Percentiles rank a stretch among this genome's conserved stretches.
Conservation (phyloP, 2,329 filamentous ascomycete genomes). For the Paradendryphiella salina region DNA sequence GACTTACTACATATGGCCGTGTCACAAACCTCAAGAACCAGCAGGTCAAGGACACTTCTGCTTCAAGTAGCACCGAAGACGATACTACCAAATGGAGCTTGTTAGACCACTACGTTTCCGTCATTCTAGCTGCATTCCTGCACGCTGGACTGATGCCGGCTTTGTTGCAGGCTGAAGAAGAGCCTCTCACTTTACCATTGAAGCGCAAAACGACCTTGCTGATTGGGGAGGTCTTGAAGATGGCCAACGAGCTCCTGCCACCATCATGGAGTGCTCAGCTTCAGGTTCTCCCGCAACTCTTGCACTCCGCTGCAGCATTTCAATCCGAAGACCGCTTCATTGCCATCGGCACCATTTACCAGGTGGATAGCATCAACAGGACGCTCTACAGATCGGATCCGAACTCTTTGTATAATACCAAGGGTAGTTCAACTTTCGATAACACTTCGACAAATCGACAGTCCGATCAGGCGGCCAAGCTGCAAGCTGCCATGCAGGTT, state of each 20-base stretch:
- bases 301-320: constrained; percentile 75
- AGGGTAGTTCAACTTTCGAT: constrained; percentile 28
- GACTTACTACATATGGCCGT: constrained; percentile 94
- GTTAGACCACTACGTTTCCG: constrained; percentile 89
- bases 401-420: constrained; percentile 42
- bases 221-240: constrained; percentile 86
- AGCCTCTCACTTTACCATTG: constrained; percentile 68
- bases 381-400: constrained; percentile 80
- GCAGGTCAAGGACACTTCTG: constrained; percentile 54
- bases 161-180: constrained; percentile 64
- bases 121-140: constrained; percentile 83
- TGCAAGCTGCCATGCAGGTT: constrained; percentile 62
- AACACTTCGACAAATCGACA: constrained; percentile 40
- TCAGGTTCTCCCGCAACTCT: constrained; percentile 84
- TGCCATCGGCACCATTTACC: constrained; percentile 90
- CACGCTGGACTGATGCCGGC: constrained; percentile 69
- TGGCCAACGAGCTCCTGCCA: constrained; percentile 83
- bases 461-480: constrained; percentile 52
- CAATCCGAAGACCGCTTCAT: constrained; percentile 72
- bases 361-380: constrained; percentile 95
- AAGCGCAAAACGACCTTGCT: constrained; percentile 89
- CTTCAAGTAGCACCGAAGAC: constrained; percentile 69
- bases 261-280: constrained; percentile 79
- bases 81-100: constrained; percentile 71
- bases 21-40: constrained; percentile 79